Evolutionary conservation across 352 stramenopile genomes (phyloP).

Genomic region (Globisporangium cystogenes): DNA sequence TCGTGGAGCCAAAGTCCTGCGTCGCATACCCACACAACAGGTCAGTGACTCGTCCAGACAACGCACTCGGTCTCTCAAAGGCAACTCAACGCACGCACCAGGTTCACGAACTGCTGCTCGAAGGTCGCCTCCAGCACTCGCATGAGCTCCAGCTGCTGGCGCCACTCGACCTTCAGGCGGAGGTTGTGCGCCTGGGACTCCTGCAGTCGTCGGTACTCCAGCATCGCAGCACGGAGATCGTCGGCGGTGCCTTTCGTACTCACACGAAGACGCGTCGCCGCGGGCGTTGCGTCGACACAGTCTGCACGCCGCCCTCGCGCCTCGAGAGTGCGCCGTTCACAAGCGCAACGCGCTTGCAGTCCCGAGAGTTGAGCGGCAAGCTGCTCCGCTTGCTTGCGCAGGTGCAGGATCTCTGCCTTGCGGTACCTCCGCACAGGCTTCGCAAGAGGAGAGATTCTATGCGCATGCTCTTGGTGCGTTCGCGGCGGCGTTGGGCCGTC

Average conservation of each 20-base stretch:
- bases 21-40: too few species aligned
- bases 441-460: too few species aligned
- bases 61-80: too few species aligned
- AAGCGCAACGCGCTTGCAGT: neutral
- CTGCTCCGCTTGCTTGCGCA: neutral
- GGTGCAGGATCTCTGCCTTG: conserved; percentile 1
- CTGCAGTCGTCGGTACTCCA: conserved; percentile 30
- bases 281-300: too few species aligned
- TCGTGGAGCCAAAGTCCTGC: neutral
- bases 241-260: conserved; percentile 7
- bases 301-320: too few species aligned
- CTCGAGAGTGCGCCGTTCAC: neutral
- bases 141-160: conserved; percentile 36
- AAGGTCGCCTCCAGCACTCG: conserved; percentile 33
- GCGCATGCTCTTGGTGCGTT: too few species aligned
- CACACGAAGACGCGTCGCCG: too few species aligned
- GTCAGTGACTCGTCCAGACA: too few species aligned
- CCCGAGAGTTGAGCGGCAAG: neutral
- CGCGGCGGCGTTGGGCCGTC: too few species aligned
- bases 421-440: neutral
- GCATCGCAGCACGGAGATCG: conserved; percentile 25
- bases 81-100: neutral
- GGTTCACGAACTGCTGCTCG: conserved; percentile 9
- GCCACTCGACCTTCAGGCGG: conserved; percentile 28
- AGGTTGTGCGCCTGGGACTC: conserved; percentile 29